Base-by-base conservation (phyloP, 1,139 yeast genomes). In the Kurtzmaniella natalensis region DNA sequence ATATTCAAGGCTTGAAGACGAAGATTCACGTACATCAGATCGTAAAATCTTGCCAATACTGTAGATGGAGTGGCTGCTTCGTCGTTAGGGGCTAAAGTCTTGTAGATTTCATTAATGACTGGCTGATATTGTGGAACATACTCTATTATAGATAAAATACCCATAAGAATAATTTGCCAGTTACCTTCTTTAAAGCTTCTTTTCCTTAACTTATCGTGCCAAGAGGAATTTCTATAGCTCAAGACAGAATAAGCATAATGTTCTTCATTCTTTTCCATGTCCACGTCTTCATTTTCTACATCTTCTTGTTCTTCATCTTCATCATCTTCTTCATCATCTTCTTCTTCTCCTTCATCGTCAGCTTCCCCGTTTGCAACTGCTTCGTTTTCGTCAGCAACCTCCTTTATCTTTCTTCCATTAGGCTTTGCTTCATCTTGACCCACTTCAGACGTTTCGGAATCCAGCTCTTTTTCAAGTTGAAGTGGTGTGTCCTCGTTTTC, bases 181-280 rank as follows among this genome's bases (percentile, higher is more conserved):
- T 78, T 78, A 4, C 96, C 95, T 48, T 86, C 89, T 47, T 73
- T 78, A 53, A 84, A 92, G 46, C 76, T 76, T 37, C 96, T 76
- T 42, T 76, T 79, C 10, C 81, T 72, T 19, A 88, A 66, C 30
- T 94, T 65, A 19, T 84, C 94, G 42, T 79, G 76, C 96, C 96
- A 89, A 14, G 80, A 61, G 0, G 64, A 64, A 30, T 78, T 78
- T 38, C 84, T 69, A 55, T 78, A 78, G 38, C 76, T 76, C 50
- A 84, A 59, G 22, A 75, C 72, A 18, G 67, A 66, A 38, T 76
- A 76, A 3, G 81, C 81, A 42, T 71, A 70, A 43, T 77, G 80
- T 8, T 47, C 56, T 21, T 44, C 47, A 9, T 43, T 45, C 10
- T 42, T 50, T 18, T 45, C 52, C 5, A 41, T 46, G 9, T 42